Evolutionary conservation across 2,329 filamentous ascomycete species (phyloP), one percentile per base, ranked within the genome.

Genomic region (Ilyonectria mors-panacis): DNA sequence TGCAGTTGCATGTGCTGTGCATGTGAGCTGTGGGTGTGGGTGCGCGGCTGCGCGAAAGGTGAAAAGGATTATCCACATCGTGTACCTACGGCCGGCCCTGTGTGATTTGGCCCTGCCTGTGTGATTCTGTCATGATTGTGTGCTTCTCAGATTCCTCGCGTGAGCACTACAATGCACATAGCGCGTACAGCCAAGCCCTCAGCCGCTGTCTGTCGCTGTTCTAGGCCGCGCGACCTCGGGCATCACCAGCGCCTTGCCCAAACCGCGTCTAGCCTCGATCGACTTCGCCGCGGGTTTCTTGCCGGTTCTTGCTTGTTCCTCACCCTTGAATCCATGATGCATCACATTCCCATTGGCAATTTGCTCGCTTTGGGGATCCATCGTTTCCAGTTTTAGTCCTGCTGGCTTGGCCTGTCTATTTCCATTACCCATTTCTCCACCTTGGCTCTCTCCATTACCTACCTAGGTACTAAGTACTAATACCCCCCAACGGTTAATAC

Each of bases 1-100:
- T 53, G 62, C 55, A 47, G 63, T 45, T 66, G 63, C 63, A 66
- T 61, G 58, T 66, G 63, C 63, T 50, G 45, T 58, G 63, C 63
- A 66, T 66, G 63, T 66, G 58, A 58, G 57, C 23, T 50, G 61
- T 53, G 37, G 48, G 51, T 48, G 59, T 57, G 54, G 50, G 48
- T 51, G 56, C 57, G 57, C 48, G 54, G 54, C 55, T 59, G 61
- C 30, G 42, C 39, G 42, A 9, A 19, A 57, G 37, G 58, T 60
- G 44, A 61, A 65, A 45, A 60, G 50, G 63, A 56, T 65, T 56
- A 65, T 60, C 63, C 63, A 60, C 63, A 57, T 56, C 35, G 50
- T 56, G 44, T 44, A 42, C 48, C 42, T 37, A 13, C 33, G 26
- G 8, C 44, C 19, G 12, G 4, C 53, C 51, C 58, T 66, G 63